Base-by-base conservation (phyloP, 78 protist species). In the slime mould (Dictyostelium discoideum) region DNA sequence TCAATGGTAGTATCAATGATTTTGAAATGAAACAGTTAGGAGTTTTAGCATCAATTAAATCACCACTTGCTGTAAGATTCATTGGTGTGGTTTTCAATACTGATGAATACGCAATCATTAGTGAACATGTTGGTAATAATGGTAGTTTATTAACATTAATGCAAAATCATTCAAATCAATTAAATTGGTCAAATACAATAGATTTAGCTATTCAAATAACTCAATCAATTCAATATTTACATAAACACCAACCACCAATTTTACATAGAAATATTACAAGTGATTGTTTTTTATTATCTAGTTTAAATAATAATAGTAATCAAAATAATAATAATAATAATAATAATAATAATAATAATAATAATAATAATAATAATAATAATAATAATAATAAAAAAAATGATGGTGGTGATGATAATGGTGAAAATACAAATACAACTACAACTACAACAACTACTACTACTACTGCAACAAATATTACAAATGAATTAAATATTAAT, bases 1-100 rank as follows among this genome's bases (percentile, higher is more conserved):
- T 90, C 20, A n/a, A 16, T 11, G n/a, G 57, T 8, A 42, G 26
- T 40, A 48, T 80, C 5, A 10, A 42, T 5, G 95, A 90, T 1
- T 80, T 82, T 50, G 95, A 90, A 82, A 46, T 29, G 20, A 90
- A 82, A 32, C 87, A 90, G 11, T 82, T 80, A 42, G 83, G 29
- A 18, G 77, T 90, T 1, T 10, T 90, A 24, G 95, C 95, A 39
- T 67, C 54, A 13, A 39, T 90, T 4, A 80, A 67, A 22, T 90
- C 95, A 54, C 84, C 88, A 3, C 6, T 26, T 6, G 77, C 60
- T 2, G 60, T 77, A 0, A 24, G 37, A 22, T 90, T 90, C n/a
- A 69, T 81, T n/a, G 95, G 95, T 10, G 95, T 90, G 4, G 88
- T 90, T 8, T 90, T 63, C 63, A 90, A 90, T 67, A 77, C 69